phyloP scores from a whole-genome alignment of 202 grass and related monocot genomes.

The Zoysia matrella region DNA sequence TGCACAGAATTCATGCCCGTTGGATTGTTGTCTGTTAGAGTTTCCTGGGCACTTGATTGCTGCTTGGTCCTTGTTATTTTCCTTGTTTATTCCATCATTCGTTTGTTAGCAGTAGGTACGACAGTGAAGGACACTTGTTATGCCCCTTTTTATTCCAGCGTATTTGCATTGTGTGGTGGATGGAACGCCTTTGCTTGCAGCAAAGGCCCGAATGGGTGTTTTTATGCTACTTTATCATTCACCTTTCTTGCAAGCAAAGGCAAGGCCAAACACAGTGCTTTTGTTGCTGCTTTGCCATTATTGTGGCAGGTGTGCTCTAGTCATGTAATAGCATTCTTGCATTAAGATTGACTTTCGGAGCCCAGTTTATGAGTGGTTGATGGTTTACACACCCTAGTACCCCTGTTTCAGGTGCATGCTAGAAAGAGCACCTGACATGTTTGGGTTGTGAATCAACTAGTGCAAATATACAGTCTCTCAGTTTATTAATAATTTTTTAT shows the following conservation, averaged over 20 bases:
- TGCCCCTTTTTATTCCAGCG: not conserved
- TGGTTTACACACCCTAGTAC: too few species aligned
- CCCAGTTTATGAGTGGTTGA: too few species aligned
- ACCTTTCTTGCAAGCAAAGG: not conserved
- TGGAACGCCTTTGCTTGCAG: not conserved
- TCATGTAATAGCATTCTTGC: not conserved
- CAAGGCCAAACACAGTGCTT: not conserved
- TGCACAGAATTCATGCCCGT: not conserved
- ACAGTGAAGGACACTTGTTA: not conserved
- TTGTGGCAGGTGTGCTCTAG: not conserved
- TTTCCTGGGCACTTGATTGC: not conserved
- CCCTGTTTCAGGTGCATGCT: too few species aligned
- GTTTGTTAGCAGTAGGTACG: not conserved
- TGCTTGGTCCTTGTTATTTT: not conserved
- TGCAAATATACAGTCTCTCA: not conserved
- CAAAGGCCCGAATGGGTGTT: not conserved
- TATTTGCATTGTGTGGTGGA: not conserved
- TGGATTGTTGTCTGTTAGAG: not conserved
- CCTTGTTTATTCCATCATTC: not conserved
- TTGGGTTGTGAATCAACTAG: constrained; percentile 1
- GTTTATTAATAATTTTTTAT: not conserved
- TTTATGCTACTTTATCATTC: not conserved
- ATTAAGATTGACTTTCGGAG: too few species aligned
- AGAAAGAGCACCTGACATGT: too few species aligned
- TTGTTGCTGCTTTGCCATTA: not conserved